phyloP scores from a whole-genome alignment of 495 filamentous ascomycete genomes.

The Parachaetomium inaequale region DNA sequence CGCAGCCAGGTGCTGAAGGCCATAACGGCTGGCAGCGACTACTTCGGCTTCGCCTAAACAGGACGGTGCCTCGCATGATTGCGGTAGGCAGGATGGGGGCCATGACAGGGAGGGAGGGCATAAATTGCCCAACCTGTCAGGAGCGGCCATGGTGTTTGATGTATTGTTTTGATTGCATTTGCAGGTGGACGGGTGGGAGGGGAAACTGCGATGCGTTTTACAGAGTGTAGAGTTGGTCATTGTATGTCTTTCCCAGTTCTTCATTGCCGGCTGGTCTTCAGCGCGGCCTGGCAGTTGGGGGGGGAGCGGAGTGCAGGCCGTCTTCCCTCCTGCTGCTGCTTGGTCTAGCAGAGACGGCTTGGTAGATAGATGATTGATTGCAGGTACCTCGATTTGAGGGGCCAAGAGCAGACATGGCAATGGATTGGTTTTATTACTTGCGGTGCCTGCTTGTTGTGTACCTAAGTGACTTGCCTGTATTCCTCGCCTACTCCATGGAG shows the following conservation, averaged over 20 bases:
- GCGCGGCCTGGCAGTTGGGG: not conserved
- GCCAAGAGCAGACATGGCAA: slow-evolving; percentile 4
- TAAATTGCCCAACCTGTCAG: slow-evolving; percentile 25
- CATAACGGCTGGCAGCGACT: slow-evolving; percentile 92
- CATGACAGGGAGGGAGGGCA: slow-evolving; percentile 24
- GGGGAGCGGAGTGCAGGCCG: slow-evolving; percentile 15
- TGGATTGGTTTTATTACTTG: not conserved
- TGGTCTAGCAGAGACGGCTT: not conserved
- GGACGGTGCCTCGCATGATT: not conserved
- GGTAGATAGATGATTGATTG: slow-evolving; percentile 4
- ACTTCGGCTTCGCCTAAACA: slow-evolving; percentile 93
- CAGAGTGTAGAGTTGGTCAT: slow-evolving; percentile 2
- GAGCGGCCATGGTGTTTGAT: not conserved
- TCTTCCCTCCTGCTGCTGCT: slow-evolving; percentile 2
- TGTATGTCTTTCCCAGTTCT: not conserved
- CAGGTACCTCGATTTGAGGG: not conserved
- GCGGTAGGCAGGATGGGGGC: not conserved
- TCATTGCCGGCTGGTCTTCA: not conserved
- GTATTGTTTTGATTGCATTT: slow-evolving; percentile 14
- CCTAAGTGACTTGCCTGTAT: not conserved
- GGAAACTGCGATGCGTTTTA: slow-evolving; percentile 5
- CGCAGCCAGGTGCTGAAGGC: slow-evolving; percentile 85
- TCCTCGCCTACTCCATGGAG: no score
- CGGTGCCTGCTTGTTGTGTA: not conserved
- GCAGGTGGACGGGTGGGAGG: slow-evolving; percentile 2